Evolutionary conservation across 2,329 filamentous ascomycete genomes (phyloP).

Genomic region (Trichoderma sp.): DNA sequence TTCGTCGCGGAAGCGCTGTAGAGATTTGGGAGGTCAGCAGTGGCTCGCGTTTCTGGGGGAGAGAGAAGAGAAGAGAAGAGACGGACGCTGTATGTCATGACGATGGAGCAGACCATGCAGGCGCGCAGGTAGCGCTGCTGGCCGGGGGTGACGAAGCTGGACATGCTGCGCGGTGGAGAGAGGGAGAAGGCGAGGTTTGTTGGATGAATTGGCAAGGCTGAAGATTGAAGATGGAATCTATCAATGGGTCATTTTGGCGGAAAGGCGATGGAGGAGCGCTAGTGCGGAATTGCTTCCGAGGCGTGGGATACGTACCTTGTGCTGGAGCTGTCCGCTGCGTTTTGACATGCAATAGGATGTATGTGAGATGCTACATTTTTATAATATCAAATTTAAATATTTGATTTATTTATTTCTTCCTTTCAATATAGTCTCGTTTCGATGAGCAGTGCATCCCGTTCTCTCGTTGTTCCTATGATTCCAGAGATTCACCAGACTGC

Average conservation of each 20-base stretch:
- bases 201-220: conserved; percentile 1
- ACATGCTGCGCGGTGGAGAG: conserved; percentile 1
- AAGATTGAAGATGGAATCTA: neutral
- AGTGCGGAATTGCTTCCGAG: conserved; percentile 17
- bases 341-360: neutral
- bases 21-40: conserved; percentile 1
- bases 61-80: neutral
- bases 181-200: neutral
- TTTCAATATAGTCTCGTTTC: neutral
- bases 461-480: neutral
- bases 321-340: neutral
- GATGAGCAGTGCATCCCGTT: neutral
- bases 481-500: neutral
- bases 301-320: neutral
- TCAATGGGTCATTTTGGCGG: neutral
- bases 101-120: conserved; percentile 98
- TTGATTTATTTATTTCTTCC: neutral
- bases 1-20: conserved; percentile 75
- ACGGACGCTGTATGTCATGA: conserved; percentile 73
- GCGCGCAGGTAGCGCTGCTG: conserved; percentile 87
- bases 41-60: neutral
- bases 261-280: conserved; percentile 1
- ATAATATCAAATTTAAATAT: neutral
- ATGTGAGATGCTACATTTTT: neutral
- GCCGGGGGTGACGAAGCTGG: conserved; percentile 46